Evolutionary conservation across 139 green algal species (phyloP).

Genomic region (Coelastrella sp.): DNA sequence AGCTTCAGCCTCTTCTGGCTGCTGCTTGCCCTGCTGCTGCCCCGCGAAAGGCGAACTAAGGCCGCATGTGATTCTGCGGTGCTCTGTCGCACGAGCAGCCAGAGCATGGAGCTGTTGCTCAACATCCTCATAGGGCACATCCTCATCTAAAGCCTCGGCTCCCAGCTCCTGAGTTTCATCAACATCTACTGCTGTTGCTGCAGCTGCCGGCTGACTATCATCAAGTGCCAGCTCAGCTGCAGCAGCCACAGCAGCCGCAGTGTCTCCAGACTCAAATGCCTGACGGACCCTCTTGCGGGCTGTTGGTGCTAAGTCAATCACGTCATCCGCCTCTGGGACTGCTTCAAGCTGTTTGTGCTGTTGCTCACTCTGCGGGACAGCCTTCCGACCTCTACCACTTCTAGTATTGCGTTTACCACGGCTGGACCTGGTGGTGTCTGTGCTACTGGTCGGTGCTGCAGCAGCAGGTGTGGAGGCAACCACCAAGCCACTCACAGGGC

Average conservation of each 20-base stretch:
- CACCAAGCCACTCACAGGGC: not conserved
- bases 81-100: not conserved
- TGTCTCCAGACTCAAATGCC: not conserved
- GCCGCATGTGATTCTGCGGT: not conserved
- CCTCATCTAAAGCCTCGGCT: not conserved
- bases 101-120: not conserved
- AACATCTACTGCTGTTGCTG: not conserved
- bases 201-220: not conserved
- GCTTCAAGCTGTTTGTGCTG: slow-evolving; percentile 9
- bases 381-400: not conserved
- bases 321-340: not conserved
- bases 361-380: not conserved
- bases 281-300: not conserved
- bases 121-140: not conserved
- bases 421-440: not conserved
- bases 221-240: not conserved
- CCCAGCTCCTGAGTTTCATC: not conserved
- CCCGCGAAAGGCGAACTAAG: not conserved
- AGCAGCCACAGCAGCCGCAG: slow-evolving; percentile 21
- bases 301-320: slow-evolving; percentile 1
- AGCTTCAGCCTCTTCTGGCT: not conserved
- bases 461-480: not conserved
- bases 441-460: not conserved
- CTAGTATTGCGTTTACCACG: not conserved
- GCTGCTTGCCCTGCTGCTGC: not conserved